Base-by-base conservation (phyloP, 805 yeast genomes). In the Teunomyces kruisii region DNA sequence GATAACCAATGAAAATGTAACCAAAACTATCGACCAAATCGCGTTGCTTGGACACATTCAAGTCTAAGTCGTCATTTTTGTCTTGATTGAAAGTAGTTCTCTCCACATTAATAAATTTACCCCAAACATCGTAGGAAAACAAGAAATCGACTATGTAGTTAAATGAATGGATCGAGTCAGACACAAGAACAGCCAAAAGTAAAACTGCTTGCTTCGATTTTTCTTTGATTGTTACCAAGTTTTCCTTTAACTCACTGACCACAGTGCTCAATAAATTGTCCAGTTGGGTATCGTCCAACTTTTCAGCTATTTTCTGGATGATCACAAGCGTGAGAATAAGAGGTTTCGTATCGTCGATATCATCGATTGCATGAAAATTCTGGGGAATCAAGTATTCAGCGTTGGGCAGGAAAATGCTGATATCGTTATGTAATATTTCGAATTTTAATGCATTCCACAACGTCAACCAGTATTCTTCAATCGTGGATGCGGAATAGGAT, bases 371-470 rank as follows among this genome's bases (percentile, higher is more conserved):
- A 13, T 57, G 59, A 32, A 55, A 59, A 43, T 59, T 47, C 2
- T 48, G 49, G 0, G 72, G 70, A 10, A 69, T 53, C 3, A 70
- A 53, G 6, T 43, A 42, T 35, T 50, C 53, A 1, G 52, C 44
- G n/a, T 56, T 54, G 3, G 72, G 57, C 33, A 52, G 51, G 53
- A 69, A 64, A 7, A 59, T 47, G 56, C 48, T 66, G 46, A 48
- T 72, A 45, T 86, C 88, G 33, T 83, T 84, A 61, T 92, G 96
- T 45, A 92, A 68, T n/a, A 92, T 75, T 62, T 92, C 97, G 61
- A 80, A 90, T 61, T 92, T 92, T 42, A 92, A 68, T 0, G 96
- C 88, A 54, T 87, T 86, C 96, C 96, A 94, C 4, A 92, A 58
- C 1, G 84, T 77, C 6, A 77, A 59, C 91, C 96, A 91, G 58